Evolutionary conservation across 805 yeast genomes (phyloP).

Genomic region (Saccharomycopsis capsularis): DNA sequence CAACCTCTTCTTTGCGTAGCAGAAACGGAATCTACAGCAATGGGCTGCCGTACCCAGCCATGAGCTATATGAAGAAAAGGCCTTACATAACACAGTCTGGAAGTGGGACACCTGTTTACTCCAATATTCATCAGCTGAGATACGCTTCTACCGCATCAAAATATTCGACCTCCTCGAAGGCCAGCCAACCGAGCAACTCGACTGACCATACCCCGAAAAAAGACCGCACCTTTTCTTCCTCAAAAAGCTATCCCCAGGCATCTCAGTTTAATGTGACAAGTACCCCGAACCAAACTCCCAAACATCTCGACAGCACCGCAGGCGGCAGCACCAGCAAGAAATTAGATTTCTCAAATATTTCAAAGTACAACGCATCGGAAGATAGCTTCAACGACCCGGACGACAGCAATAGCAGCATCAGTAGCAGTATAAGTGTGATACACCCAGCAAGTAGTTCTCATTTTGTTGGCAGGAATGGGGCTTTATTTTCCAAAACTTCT

Average conservation of each 20-base stretch:
- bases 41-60: slow-evolving; percentile 1
- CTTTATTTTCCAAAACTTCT: slow-evolving; percentile 5
- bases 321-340: neutral
- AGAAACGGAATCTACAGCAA: neutral
- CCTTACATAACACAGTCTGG: slow-evolving; percentile 7
- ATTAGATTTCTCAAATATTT: too few relatives aligned
- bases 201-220: neutral
- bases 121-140: slow-evolving; percentile 14
- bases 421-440: neutral
- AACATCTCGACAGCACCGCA: neutral
- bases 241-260: neutral
- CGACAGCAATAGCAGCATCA: neutral
- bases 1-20: neutral
- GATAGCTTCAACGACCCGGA: neutral
- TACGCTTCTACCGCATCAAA: slow-evolving; percentile 4
- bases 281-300: neutral
- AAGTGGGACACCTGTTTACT: slow-evolving; percentile 9
- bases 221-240: neutral
- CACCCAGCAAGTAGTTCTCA: neutral
- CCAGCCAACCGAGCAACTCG: neutral
- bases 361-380: neutral
- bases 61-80: slow-evolving; percentile 17
- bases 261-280: neutral
- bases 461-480: slow-evolving; percentile 5
- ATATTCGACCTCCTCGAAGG: neutral